Evolutionary conservation across 352 stramenopile genomes (phyloP), one percentile per base, ranked within the genome.

Genomic region (Phytopythium helicoides): DNA sequence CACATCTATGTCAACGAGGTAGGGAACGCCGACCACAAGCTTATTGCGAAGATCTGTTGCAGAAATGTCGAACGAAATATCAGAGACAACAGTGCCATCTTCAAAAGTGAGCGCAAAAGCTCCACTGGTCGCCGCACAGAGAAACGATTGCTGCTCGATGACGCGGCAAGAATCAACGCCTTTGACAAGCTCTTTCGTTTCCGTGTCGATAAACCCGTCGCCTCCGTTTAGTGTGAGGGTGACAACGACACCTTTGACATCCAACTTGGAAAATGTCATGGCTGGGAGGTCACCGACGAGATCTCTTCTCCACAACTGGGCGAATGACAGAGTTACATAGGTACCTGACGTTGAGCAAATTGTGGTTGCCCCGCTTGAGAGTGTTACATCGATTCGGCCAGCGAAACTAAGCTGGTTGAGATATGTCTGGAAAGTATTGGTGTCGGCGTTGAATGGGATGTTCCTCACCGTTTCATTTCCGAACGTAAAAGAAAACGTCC

Each of bases 51-150:
- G 56, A 15, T 68, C 39, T 10, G 64, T 42, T 0, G 74, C 74
- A 0, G 68, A 52, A 41, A 84, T 69, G 34, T 58, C 62, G 47
- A 77, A 89, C 1, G 74, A 47, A 7, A 89, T 52, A 14, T 68
- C 52, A 0, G 66, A 67, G 6, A 89, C 52, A 2, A 56, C 64
- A 3, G 60, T 78, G 25, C 71, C 69, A 33, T 82, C 76, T 46
- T 89, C 67, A 45, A 92, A 92, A 0, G 76, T 83, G 18, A 92
- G 58, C 6, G 77, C 65, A 51, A 92, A 92, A 7, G 68, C 78
- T 1, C 82, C 82, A 36, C 76, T 79, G 7, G 75, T 88, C 14
- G 77, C 82, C 14, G 71, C 70, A 16, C 82, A 92, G 18, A 74
- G 22, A 38, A 92, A 72, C 14, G 71, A 58, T 49, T 92, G 82